These are phyloP conservation scores for Phytophthora megakarya DNA, from an alignment of 352 stramenopile species.

Conservation along the genomic window DNA sequence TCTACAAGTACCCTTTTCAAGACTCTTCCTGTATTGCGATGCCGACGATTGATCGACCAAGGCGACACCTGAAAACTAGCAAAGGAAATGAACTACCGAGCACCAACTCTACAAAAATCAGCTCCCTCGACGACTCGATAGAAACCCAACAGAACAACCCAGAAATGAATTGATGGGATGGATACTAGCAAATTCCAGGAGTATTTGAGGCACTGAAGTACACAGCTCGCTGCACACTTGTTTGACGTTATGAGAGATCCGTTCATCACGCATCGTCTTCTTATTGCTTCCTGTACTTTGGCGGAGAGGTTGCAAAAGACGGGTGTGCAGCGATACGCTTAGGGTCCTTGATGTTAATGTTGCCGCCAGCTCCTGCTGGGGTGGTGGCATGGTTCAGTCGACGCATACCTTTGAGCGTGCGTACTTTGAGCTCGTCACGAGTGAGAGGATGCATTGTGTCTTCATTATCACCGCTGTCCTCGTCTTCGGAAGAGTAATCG, in stretches of 20 bases:
- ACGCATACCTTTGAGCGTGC: constrained; percentile 85
- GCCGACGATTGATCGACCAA: constrained; percentile 35
- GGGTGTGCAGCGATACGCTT: constrained; percentile 22
- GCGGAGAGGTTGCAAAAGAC: constrained; percentile 15
- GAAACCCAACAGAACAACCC: not conserved
- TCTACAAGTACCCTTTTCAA: constrained; percentile 60
- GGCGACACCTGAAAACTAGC: constrained; percentile 1
- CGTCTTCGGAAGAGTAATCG: constrained; percentile 94
- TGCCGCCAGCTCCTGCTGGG: constrained; percentile 14
- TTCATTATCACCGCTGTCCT: constrained; percentile 86
- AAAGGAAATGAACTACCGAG: not conserved
- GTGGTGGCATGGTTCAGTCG: constrained; percentile 56
- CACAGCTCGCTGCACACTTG: constrained; percentile 2
- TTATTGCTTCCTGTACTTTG: constrained; percentile 30
- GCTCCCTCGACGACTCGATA: not conserved
- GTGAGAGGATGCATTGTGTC: constrained; percentile 90
- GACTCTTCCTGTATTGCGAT: constrained; percentile 81
- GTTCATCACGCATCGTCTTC: not conserved
- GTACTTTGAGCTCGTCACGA: constrained; percentile 91
- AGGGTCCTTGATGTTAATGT: constrained; percentile 25
- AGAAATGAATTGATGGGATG: constrained; percentile 3
- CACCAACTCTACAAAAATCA: too few species aligned
- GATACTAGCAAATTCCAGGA: not conserved
- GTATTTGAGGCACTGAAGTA: constrained; percentile 22
- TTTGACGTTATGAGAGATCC: not conserved